Evolutionary conservation across 129 eudicot species (phyloP).

Genomic region (Heracleum sosnowskyi): DNA sequence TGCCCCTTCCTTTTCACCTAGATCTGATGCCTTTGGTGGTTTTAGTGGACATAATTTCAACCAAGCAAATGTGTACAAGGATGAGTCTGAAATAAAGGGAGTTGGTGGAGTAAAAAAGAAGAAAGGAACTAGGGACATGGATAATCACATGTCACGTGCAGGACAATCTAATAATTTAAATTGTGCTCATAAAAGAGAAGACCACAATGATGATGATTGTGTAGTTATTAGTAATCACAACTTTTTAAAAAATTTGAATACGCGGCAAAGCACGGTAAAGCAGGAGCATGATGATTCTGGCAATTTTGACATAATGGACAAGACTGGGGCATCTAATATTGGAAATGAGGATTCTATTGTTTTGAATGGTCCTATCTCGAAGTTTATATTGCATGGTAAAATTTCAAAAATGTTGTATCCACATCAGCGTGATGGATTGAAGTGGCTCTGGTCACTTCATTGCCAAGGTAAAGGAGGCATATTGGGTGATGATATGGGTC

Average conservation of each 20-base stretch:
- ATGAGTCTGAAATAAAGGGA: conserved; percentile 4
- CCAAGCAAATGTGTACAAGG: not conserved
- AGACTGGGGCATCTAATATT: conserved; percentile 21
- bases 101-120: conserved; percentile 12
- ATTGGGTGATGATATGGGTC: conserved; percentile 98
- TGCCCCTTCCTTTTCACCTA: conserved; percentile 16
- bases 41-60: conserved; percentile 7
- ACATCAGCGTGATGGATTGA: conserved; percentile 94
- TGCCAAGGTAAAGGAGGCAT: conserved; percentile 94
- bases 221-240: conserved; percentile 34
- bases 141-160: conserved; percentile 14
- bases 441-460: conserved; percentile 98
- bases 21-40: conserved; percentile 10
- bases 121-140: conserved; percentile 13
- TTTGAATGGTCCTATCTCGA: conserved; percentile 50
- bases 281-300: conserved; percentile 29
- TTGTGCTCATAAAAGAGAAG: conserved; percentile 14
- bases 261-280: conserved; percentile 18
- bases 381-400: conserved; percentile 40
- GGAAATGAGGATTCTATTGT: conserved; percentile 30
- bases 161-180: conserved; percentile 11
- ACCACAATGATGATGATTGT: conserved; percentile 39
- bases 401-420: conserved; percentile 81
- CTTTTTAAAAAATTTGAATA: conserved; percentile 21
- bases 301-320: conserved; percentile 23